Percentiles rank a stretch among this genome's conserved stretches.
Conservation (phyloP, 2,329 filamentous ascomycete genomes). For the Aspergillus felis region DNA sequence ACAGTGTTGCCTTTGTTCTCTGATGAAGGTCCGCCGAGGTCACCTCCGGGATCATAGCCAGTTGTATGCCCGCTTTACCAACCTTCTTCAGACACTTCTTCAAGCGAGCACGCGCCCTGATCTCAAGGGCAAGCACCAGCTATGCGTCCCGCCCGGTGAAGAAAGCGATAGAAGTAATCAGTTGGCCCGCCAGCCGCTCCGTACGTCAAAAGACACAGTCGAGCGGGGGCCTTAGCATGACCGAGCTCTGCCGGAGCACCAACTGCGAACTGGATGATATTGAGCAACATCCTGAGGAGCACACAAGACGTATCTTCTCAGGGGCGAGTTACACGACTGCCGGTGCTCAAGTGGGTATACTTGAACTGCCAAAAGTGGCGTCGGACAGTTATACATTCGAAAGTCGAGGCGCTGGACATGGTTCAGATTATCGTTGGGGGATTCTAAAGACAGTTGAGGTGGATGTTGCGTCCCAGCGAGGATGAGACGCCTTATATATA, state of each 20-base stretch:
- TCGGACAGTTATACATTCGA: not conserved
- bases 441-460: constrained; percentile 22
- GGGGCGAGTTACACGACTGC: constrained; percentile 9
- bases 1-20: not conserved
- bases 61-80: constrained; percentile 21
- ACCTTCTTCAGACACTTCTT: constrained; percentile 20
- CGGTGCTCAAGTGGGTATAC: constrained; percentile 7
- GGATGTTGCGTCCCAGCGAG: constrained; percentile 17
- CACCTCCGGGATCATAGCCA: constrained; percentile 21
- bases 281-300: not conserved
- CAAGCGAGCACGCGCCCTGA: constrained; percentile 9
- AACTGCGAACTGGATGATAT: constrained; percentile 7
- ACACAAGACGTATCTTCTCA: constrained; percentile 2
- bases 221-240: not conserved
- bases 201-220: not conserved
- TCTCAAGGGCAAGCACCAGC: constrained; percentile 2
- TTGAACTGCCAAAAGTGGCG: not conserved
- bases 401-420: not conserved
- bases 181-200: not conserved
- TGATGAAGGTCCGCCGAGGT: constrained; percentile 20
- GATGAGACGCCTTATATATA: not conserved
- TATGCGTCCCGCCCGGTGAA: not conserved
- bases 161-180: not conserved
- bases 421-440: constrained; percentile 1
- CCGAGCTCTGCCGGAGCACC: not conserved